Evolutionary conservation across 2,329 filamentous ascomycete species (phyloP), one percentile per base, ranked within the genome.

Genomic region (Epichloe elymi): DNA sequence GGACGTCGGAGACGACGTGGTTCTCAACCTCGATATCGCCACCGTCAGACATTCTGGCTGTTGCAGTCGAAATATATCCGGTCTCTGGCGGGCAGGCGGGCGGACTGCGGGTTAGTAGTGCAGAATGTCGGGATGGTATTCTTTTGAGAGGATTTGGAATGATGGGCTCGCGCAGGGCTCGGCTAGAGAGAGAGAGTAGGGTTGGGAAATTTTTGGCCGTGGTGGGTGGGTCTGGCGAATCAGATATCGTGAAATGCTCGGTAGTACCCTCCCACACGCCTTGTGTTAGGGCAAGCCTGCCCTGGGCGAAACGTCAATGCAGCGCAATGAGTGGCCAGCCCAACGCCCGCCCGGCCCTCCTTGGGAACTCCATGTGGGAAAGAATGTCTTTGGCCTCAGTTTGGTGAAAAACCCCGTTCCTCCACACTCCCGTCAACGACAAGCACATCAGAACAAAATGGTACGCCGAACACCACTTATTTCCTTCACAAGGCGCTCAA

Each of bases 11-110:
- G 74, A 80, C 79, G 70, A 78, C 75, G 68, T 81, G 78, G 78
- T 75, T 81, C 74, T 88, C 85, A 74, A 93, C 85, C 80, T 95
- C 88, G 75, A 95, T 85, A 80, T 95, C 90, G 79, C 85, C 88
- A 76, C 74, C 77, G 77, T 95, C 89, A 85, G 89, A 95, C 89
- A 95, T 95, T 67, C 74, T 86, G 30, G 74, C 65, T 67, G 61
- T 63, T 63, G 64, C 65, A 65, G 64, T 67, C 63, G 66, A 63
- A 65, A 51, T 47, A 41, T 47, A 50, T 50, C 64, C 60, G 60
- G 60, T 61, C 59, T 63, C 60, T 65, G 63, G 63, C 61, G 65
- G 63, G 62, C 61, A 61, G 61, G 57, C 52, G 61, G 61, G 57
- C 51, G 58, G 60, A 63, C 60, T 67, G 61, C 61, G 56, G 59